Conservation (phyloP, 208 protist species). For the Trypanosoma theileri region DNA sequence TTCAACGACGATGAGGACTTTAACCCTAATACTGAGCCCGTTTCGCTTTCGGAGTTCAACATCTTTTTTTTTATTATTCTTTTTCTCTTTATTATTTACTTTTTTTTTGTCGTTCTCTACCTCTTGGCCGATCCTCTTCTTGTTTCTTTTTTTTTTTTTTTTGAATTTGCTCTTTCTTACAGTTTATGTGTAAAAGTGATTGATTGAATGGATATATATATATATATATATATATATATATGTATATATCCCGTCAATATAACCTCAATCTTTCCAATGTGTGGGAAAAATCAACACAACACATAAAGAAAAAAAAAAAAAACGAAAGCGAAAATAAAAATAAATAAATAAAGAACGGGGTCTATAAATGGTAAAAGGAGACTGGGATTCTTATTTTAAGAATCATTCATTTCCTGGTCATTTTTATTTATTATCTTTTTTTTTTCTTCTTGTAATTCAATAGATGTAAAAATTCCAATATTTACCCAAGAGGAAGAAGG, state of each 20-base stretch:
- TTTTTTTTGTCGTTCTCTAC: no score
- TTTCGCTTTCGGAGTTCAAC: not conserved
- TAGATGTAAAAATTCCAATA: no score
- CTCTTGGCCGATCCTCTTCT: no score
- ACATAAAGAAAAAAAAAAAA: not conserved
- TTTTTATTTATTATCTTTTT: no score
- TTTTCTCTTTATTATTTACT: no score
- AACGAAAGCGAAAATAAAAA: not conserved
- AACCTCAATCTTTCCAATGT: no score
- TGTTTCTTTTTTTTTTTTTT: no score
- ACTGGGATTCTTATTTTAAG: no score
- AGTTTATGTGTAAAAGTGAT: not conserved
- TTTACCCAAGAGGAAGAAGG: no score
- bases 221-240: constrained; percentile 10
- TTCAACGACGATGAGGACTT: not conserved
- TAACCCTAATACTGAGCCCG: not conserved
- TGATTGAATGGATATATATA: constrained; percentile 1
- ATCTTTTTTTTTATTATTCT: not conserved
- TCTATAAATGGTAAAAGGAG: not conserved
- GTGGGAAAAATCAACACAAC: not conserved
- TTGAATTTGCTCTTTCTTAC: no score
- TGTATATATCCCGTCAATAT: not conserved
- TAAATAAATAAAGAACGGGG: not conserved
- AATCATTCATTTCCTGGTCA: not conserved
- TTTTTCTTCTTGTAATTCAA: no score